Base-by-base conservation (phyloP, 2,329 filamentous ascomycete species). In the Colletotrichum lupini region DNA sequence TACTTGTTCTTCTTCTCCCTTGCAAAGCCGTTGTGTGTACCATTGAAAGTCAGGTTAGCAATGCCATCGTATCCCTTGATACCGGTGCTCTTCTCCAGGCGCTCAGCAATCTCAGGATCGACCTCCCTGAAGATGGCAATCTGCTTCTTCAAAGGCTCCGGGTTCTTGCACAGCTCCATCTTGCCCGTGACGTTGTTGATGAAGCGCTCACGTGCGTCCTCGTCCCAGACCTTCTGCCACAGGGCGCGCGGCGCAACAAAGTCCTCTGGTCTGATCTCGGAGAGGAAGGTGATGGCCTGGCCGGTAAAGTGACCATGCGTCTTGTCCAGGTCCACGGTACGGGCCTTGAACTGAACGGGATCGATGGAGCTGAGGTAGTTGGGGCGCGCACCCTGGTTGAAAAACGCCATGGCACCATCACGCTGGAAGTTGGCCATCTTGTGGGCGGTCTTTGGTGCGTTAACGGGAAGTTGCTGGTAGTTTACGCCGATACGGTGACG, bases 61-160 rank as follows among this genome's bases (percentile, higher is more conserved):
- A 92, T 92, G 0, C 89, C 88, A 24, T 85, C 83, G 70, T 92
- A 91, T 0, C 90, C 90, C 82, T 90, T 87, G 19, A 91, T 83
- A 0, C 90, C 90, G 3, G 89, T 91, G 0, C 89, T 89, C 84
- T 92, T 91, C 84, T 92, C 90, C 0, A 92, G 78, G 0, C 90
- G 83, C 11, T 82, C 78, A 0, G 90, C 90, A 32, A 92, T 82
- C 62, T 92, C 90, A 0, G 87, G 83, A 7, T 86, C 87, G 0
- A 92, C 90, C 78, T 92, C 90, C 1, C 90, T 84, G 85, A 92
- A 92, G 78, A 92, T 92, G 65, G 85, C 87, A 72, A 92, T 92
- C 81, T 92, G 89, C 19, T 90, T 83, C 85, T 90, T 91, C 80
- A 92, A 83, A 3, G 91, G 87, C 79, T 92, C 90, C 75, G 90